Evolutionary conservation across 164 flowering plant species (phyloP), one percentile per base, ranked within the genome.

Genomic region (Vitis cinerea): DNA sequence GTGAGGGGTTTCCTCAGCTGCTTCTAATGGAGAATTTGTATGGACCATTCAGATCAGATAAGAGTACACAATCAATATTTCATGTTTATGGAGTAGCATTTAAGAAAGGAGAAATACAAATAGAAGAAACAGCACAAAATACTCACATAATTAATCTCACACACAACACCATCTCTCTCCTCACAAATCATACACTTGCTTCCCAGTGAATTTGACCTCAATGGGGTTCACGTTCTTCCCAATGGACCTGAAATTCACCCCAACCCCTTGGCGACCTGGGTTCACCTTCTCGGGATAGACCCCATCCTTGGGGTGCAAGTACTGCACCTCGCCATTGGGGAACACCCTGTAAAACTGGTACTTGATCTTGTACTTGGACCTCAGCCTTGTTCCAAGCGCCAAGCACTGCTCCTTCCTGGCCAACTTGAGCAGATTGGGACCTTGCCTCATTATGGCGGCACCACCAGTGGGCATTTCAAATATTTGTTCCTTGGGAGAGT

Each of bases 231-330:
- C 89, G 66, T 95, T 95, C 83, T 93, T 95, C 3, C 99, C 99
- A 17, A 95, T 93, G 0, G 96, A 90, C 75, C 99, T 75, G 81
- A 80, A 77, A 84, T 95, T 95, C 80, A 12, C 73, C 0, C 96
- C 97, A 2, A 92, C 99, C 0, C 98, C 98, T 66, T 87, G 79
- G 17, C 99, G 86, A 0, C 99, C 99, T 0, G 91, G 81, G 82
- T 95, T 95, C 65, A 91, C 99, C 88, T 95, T 95, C 87, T 95
- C 99, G 0, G 97, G 99, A 84, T 95, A 95, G n/a, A 95, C 98
- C 4, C 99, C 99, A 76, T 95, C 99, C 71, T 95, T 95, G 1
- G 99, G 99, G 80, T 95, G 99, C 72, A 95, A 77, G 64, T 92
- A 95, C 51, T 95, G 99, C 16, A 95, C 99, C 78, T 95, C 98